Percentiles rank a stretch among this genome's conserved stretches.
Evolutionary conservation across 371 early-diverging fungal genomes (phyloP).

Genomic region (Zopfochytrium polystomum): DNA sequence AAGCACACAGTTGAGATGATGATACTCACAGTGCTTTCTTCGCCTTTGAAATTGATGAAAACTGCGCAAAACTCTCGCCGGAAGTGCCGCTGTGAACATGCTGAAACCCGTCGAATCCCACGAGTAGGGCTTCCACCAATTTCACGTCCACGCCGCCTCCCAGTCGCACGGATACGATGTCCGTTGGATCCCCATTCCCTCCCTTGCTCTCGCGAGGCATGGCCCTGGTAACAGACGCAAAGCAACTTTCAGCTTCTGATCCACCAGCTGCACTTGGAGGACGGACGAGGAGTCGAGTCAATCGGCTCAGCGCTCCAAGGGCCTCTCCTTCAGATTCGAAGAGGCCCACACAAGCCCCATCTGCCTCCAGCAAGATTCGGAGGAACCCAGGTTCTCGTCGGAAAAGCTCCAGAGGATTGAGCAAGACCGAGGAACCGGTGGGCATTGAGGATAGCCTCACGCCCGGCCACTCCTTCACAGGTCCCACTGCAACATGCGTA

Average conservation of each 20-base stretch:
- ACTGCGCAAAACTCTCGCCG: background rate
- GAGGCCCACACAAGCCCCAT: slow-evolving; percentile 8
- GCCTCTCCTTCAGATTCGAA: slow-evolving; percentile 12
- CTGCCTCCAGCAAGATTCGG: slow-evolving; percentile 3
- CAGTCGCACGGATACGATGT: background rate
- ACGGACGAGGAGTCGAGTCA: background rate
- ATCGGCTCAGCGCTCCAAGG: background rate
- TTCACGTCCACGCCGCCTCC: background rate
- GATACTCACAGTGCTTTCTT: slow-evolving; percentile 16
- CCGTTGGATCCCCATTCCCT: slow-evolving; percentile 1
- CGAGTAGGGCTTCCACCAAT: background rate
- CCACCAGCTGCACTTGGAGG: background rate
- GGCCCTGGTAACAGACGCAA: background rate
- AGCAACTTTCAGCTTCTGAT: background rate
- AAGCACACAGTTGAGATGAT: background rate
- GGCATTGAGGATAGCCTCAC: background rate
- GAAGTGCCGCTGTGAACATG: background rate
- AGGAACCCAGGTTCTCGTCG: slow-evolving; percentile 15
- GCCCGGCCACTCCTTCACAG: slow-evolving; percentile 12
- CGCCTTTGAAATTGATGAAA: slow-evolving; percentile 1
- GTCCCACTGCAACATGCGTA: background rate
- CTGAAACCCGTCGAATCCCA: slow-evolving; percentile 5
- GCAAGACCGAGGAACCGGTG: background rate
- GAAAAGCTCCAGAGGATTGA: slow-evolving; percentile 10
- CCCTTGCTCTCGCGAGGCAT: background rate